Base-by-base conservation (phyloP, 768 basidiomycete species). In the Chalciporus chontae region DNA sequence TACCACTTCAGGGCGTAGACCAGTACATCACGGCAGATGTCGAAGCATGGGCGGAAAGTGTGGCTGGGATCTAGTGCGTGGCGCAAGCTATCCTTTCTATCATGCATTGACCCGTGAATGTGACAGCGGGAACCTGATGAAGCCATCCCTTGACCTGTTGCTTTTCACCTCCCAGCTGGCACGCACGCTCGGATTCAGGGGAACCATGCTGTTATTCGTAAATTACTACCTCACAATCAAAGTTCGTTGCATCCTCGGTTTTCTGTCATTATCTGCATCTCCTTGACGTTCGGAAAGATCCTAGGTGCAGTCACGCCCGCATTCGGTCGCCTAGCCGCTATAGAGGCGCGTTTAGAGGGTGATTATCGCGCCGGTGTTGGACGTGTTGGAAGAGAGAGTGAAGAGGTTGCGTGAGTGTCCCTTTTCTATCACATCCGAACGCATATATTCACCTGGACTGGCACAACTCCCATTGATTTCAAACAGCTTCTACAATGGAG, bases 1-100 rank as follows among this genome's bases (percentile, higher is more conserved):
- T 75, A 29, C 75, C 78, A 40, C 74, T 82, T 37, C 88, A 91
- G 23, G 87, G 87, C 4, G 77, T 91, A 18, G 93, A 94, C 58
- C 93, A 95, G 68, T 94, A 92, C 64, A 83, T 97, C 57, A 96
- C 95, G 1, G 86, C 91, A 11, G 95, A 98, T 62, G 81, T 98
- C 15, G 86, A 89, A 36, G 77, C 87, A 2, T 98, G 94, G 80
- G 84, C 89, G 41, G 90, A 92, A 45, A 79, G 87, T 0, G 77
- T 97, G 24, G 77, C 91, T 4, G 87, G 87, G 0, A 75, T 97
- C 32, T 97, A 97, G 93, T 93, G 51, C 55, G 91, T 77, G n/a
- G 3, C 26, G 26, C 26, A 6, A 3, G 43, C n/a, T 13, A 7
- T 46, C 17, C 40, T 5, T 18, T 15, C 18, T 13, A 32, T 21